phyloP scores from a whole-genome alignment of 179 eudicot genomes.

The Kewa caespitosa region DNA sequence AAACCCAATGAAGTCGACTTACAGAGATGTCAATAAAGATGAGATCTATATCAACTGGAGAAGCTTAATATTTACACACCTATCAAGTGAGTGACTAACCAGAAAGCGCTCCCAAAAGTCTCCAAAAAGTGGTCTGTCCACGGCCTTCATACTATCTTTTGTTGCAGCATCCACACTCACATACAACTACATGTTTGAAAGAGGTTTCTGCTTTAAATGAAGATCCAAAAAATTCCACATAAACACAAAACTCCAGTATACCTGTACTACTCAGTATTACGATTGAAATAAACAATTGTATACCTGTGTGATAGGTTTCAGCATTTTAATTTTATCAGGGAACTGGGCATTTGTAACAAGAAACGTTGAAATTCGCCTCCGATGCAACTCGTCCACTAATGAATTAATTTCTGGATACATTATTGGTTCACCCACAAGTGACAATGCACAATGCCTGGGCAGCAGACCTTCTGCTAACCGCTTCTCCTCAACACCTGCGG shows the following conservation, averaged over 20 bases:
- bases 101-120: constrained; percentile 98
- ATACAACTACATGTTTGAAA: constrained; percentile 61
- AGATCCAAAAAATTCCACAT: not conserved
- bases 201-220: constrained; percentile 1
- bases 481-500: constrained; percentile 73
- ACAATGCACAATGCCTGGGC: constrained; percentile 97
- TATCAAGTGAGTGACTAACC: constrained; percentile 39
- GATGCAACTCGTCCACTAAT: constrained; percentile 86
- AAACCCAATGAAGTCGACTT: not conserved
- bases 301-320: constrained; percentile 92
- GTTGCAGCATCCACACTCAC: constrained; percentile 99
- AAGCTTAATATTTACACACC: not conserved
- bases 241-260: not conserved
- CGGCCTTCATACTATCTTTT: constrained; percentile 93
- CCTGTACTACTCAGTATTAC: not conserved
- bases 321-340: constrained; percentile 75
- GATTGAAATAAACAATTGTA: not conserved
- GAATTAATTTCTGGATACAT: constrained; percentile 96
- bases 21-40: not conserved
- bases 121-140: constrained; percentile 95
- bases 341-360: constrained; percentile 99
- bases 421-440: constrained; percentile 98
- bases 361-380: constrained; percentile 88
- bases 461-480: constrained; percentile 85
- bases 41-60: not conserved